Percentiles rank a stretch among this genome's conserved stretches.
Evolutionary conservation across 2,329 filamentous ascomycete species (phyloP).

Genomic region (Atkinsonella hypoxylon): DNA sequence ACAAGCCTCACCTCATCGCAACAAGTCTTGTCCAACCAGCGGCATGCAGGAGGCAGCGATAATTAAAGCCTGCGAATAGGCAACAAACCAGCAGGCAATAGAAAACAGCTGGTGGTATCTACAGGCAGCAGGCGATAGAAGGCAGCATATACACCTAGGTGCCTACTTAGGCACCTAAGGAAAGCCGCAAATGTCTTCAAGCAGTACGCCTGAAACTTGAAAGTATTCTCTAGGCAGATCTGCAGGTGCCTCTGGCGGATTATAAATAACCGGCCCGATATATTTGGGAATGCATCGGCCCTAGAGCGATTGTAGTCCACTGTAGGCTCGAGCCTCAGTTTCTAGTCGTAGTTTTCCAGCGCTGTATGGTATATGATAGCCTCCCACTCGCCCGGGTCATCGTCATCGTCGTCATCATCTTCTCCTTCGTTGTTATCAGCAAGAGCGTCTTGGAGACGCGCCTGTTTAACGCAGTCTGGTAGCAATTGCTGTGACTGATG

Average conservation of each 20-base stretch:
- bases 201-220: conserved; percentile 3
- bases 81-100: too few relatives aligned
- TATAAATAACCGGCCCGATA: conserved; percentile 4
- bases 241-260: background rate
- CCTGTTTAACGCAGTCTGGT: background rate
- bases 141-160: too few relatives aligned
- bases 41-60: too few relatives aligned
- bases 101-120: too few relatives aligned
- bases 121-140: too few relatives aligned
- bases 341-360: background rate
- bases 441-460: conserved; percentile 1
- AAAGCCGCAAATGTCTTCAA: conserved; percentile 7
- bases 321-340: conserved; percentile 8
- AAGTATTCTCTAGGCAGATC: conserved; percentile 6
- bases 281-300: conserved; percentile 6
- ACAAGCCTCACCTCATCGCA: too few relatives aligned
- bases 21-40: too few relatives aligned
- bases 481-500: too few relatives aligned
- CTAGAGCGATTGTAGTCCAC: conserved; percentile 4
- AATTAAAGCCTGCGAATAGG: too few relatives aligned
- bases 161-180: too few relatives aligned
- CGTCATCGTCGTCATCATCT: conserved; percentile 1
- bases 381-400: conserved; percentile 4
- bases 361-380: conserved; percentile 6
- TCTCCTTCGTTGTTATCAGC: conserved; percentile 1